These are phyloP conservation scores for Dendrothele bispora DNA, from an alignment of 768 basidiomycete species.

Conservation along the genomic window DNA sequence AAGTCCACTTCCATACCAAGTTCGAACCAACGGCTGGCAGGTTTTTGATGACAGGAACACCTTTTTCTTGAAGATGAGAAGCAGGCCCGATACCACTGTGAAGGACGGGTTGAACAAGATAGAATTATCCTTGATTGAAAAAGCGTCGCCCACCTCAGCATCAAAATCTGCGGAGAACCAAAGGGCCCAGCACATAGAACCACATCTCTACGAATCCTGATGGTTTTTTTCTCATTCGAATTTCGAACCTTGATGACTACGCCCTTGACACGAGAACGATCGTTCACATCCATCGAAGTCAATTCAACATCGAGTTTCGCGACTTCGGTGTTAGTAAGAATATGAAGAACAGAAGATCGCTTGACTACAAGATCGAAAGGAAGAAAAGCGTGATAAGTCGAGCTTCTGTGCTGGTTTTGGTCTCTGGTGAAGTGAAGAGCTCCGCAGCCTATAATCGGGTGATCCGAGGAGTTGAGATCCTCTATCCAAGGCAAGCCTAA, in stretches of 20 bases:
- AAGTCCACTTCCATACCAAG: neutral
- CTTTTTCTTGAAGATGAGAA: slow-evolving; percentile 2
- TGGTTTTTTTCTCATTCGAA: neutral
- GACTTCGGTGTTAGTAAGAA: slow-evolving; percentile 2
- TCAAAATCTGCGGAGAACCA: slow-evolving; percentile 3
- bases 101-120: neutral
- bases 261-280: neutral
- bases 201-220: neutral
- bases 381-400: slow-evolving; percentile 20
- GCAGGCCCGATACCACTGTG: slow-evolving; percentile 7
- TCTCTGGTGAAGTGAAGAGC: slow-evolving; percentile 16
- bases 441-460: slow-evolving; percentile 10
- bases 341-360: neutral
- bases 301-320: neutral
- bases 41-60: neutral
- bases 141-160: neutral
- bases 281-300: neutral
- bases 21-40: slow-evolving; percentile 3
- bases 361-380: slow-evolving; percentile 12
- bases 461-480: slow-evolving; percentile 15
- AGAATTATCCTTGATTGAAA: neutral
- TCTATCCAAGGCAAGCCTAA: slow-evolving; percentile 14
- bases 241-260: neutral
- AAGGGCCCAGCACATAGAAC: slow-evolving; percentile 3
- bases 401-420: slow-evolving; percentile 9